A percentile compares a stretch with the other conserved stretches of the same genome.
Evolutionary conservation across 2,329 filamentous ascomycete genomes (phyloP).

Genomic region (Helicocarpus griseus): DNA sequence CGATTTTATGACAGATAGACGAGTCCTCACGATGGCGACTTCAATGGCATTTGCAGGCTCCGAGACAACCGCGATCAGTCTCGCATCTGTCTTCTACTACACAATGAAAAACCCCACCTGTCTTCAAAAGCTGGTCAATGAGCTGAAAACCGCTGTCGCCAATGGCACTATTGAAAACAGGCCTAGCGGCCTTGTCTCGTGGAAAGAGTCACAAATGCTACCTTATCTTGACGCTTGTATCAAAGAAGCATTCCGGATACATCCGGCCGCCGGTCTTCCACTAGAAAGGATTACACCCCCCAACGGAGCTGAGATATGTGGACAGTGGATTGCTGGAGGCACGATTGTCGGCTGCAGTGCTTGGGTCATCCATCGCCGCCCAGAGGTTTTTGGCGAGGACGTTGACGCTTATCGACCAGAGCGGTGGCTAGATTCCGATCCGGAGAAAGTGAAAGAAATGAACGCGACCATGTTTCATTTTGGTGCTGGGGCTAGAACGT

Average conservation of each 20-base stretch:
- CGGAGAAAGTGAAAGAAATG: slow-evolving; percentile 40
- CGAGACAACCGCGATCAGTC: slow-evolving; percentile 69
- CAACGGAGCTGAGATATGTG: slow-evolving; percentile 54
- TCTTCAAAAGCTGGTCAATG: slow-evolving; percentile 32
- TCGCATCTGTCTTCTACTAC: slow-evolving; percentile 64
- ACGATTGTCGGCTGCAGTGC: slow-evolving; percentile 67
- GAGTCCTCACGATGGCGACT: slow-evolving; percentile 21
- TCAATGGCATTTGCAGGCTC: slow-evolving; percentile 53
- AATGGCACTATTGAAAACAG: slow-evolving; percentile 36
- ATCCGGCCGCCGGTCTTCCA: slow-evolving; percentile 63
- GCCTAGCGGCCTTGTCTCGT: slow-evolving; percentile 52
- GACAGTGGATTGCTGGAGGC: slow-evolving; percentile 54
- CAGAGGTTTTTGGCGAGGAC: slow-evolving; percentile 59
- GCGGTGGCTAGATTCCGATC: slow-evolving; percentile 33
- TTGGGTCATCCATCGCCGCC: slow-evolving; percentile 62
- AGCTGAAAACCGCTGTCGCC: slow-evolving; percentile 52
- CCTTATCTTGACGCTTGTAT: slow-evolving; percentile 69
- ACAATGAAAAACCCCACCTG: slow-evolving; percentile 52
- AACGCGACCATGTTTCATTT: slow-evolving; percentile 46
- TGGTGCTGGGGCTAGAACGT: slow-evolving; percentile 44
- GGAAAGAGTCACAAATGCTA: slow-evolving; percentile 59
- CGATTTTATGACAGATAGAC: slow-evolving; percentile 20
- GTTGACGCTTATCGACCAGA: slow-evolving; percentile 48
- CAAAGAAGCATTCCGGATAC: slow-evolving; percentile 67
- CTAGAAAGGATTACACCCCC: slow-evolving; percentile 64